phyloP scores from a whole-genome alignment of 257 asterid species.

The Penstemon barbatus region DNA sequence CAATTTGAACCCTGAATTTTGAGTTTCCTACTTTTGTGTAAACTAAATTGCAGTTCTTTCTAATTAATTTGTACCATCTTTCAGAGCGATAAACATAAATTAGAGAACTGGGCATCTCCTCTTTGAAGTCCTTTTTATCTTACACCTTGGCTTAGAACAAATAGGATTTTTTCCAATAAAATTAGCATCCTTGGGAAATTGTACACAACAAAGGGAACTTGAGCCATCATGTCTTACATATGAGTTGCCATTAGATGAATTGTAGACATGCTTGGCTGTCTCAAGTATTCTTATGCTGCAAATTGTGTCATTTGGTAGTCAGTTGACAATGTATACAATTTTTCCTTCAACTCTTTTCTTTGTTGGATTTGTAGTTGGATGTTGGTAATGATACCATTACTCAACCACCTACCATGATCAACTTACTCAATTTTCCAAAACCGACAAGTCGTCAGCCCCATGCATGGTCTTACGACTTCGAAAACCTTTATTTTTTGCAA shows the following conservation, averaged over 20 bases:
- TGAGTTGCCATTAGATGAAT: not conserved
- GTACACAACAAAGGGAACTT: not conserved
- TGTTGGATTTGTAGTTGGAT: not conserved
- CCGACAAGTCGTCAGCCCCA: conserved; percentile 13
- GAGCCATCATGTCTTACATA: not conserved
- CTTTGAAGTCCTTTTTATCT: conserved; percentile 2
- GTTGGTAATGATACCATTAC: not conserved
- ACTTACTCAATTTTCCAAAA: not conserved
- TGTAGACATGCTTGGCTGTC: not conserved
- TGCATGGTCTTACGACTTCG: conserved; percentile 11
- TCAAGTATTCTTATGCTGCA: conserved; percentile 1
- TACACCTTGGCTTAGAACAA: not conserved
- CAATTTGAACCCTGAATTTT: not conserved
- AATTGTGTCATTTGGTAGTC: not conserved
- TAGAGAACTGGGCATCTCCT: conserved; percentile 4
- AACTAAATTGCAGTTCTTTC: too few species aligned
- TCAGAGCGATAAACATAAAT: conserved; percentile 10
- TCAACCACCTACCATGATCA: not conserved
- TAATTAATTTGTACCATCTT: not conserved
- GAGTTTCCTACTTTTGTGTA: not conserved
- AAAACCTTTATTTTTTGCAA: conserved; percentile 6
- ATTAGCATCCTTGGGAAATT: not conserved
- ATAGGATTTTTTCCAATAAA: not conserved
- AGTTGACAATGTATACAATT: too few species aligned
- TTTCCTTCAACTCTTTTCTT: too few species aligned